Base-by-base conservation (phyloP, 768 basidiomycete species). In the Porphyrellus cyaneotinctus region DNA sequence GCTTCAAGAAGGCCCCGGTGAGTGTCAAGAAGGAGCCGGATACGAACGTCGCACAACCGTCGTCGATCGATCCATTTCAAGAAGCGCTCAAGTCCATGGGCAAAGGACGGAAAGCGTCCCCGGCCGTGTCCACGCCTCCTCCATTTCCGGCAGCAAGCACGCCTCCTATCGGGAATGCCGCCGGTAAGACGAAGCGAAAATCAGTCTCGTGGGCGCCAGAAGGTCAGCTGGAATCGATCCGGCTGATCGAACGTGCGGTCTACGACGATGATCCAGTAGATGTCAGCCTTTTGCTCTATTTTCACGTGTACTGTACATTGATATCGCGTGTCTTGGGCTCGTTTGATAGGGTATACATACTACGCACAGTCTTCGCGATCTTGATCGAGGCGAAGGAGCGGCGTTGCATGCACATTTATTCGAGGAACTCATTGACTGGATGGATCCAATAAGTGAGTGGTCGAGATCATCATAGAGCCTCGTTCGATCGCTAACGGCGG, bases 191-290 rank as follows among this genome's bases (percentile, higher is more conserved):
- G 74, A 85, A 81, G 74, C 84, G 82, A 75, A 92, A 92, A 72
- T 70, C 79, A 41, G 90, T 91, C 43, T 82, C 82, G 28, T 92
- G 90, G 86, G 82, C 86, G 33, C 75, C 87, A 36, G 88, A 89
- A 56, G 78, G 75, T 64, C 74, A 81, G 68, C 83, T 93, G 59
- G 87, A 84, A 74, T 75, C 80, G 63, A 77, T 93, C 69, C 83
- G 82, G 70, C 70, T 84, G 68, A 93, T 93, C 73, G 88, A 91
- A 74, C 82, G 80, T 64, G 90, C 91, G 58, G 76, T 91, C 62
- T 93, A 93, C 74, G 91, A 91, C 62, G 91, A 91, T 70, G 91
- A 92, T 77, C 82, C 83, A 63, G 76, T 81, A 75, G 86, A 88
- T 79, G 91, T 91, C 81, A 84, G 88, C 81, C 62, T 64, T 62